Conservation (phyloP, 208 protist genomes). For the Acanthamoeba royreba region DNA sequence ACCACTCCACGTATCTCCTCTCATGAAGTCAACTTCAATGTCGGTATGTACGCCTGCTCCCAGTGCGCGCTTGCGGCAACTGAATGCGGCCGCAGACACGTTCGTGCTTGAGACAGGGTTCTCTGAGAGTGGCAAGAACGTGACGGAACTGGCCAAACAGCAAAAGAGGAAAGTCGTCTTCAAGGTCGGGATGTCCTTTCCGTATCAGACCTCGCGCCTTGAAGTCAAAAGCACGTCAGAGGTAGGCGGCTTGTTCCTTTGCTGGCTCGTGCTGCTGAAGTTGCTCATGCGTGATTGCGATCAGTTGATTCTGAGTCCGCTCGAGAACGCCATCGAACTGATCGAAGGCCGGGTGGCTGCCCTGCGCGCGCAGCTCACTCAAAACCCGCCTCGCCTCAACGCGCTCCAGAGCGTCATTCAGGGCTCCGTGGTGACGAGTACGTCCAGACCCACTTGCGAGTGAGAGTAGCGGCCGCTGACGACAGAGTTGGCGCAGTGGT, state of each 20-base stretch:
- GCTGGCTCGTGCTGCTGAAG: not conserved
- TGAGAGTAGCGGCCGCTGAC: not conserved
- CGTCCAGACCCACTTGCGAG: no score
- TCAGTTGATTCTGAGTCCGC: slow-evolving; percentile 13
- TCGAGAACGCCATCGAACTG: slow-evolving; percentile 42
- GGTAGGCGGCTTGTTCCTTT: not conserved
- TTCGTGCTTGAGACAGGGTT: slow-evolving; percentile 39
- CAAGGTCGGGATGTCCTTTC: not conserved
- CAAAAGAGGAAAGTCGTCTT: slow-evolving; percentile 34
- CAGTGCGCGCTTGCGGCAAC: not conserved
- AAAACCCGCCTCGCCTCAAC: slow-evolving; percentile 17
- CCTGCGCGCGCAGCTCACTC: slow-evolving; percentile 1
- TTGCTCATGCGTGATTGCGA: not conserved
- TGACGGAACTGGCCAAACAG: slow-evolving; percentile 16
- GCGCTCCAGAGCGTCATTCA: slow-evolving; percentile 37
- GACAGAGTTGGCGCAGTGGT: not conserved
- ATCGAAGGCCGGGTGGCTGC: slow-evolving; percentile 13
- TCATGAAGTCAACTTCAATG: not conserved
- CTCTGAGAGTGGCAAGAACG: slow-evolving; percentile 33
- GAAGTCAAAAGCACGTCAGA: slow-evolving; percentile 3
- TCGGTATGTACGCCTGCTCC: not conserved
- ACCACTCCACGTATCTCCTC: not conserved
- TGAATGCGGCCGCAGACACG: not conserved
- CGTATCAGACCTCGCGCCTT: not conserved
- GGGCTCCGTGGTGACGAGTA: slow-evolving; percentile 41